Base-by-base conservation (phyloP, 2,329 filamentous ascomycete species). In the Bipolaris victoriae region DNA sequence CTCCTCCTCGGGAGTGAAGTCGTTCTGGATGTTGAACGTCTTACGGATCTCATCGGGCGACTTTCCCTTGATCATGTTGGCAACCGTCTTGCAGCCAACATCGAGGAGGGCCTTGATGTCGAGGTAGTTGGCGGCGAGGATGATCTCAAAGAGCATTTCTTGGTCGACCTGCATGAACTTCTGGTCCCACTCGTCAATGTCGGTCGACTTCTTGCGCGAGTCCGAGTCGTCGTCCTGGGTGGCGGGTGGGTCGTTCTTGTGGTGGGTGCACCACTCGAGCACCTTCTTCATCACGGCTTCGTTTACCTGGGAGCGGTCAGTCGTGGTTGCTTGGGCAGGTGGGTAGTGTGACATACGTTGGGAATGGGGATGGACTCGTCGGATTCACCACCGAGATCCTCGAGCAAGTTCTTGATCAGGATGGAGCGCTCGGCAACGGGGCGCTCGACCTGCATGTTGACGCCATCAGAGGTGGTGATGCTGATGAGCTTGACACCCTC, bases 41-140 rank as follows among this genome's bases (percentile, higher is more conserved):
- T 98, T 99, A 49, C 95, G 91, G 72, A 99, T 99, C 83, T 99
- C 95, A 78, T 99, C 95, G 3, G 95, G 95, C 0, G 92, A 97
- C 85, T 99, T 99, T 81, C 95, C 95, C 90, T 99, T 99, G 84
- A 99, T 99, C 95, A 99, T 99, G 82, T 99, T 99, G 61, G 95
- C 95, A 15, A 99, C 95, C 0, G 95, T 99, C 87, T 99, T 99
- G 87, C 95, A 99, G 61, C 95, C 95, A 58, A 98, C 94, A 65
- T 99, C 95, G 26, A 99, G 89, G 1, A 99, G 90, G 1, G 92
- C 90, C 86, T 98, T 99, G 83, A 99, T 99, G 68, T 99, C 95
- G 58, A 99, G 89, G 78, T 98, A 99, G 84, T 99, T 99, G 71
- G 94, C 92, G 3, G 95, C 92, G 24, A 99, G 85, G 69, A 99